phyloP scores from a whole-genome alignment of 148 eudicot genomes.

The Spergularia bocconei region DNA sequence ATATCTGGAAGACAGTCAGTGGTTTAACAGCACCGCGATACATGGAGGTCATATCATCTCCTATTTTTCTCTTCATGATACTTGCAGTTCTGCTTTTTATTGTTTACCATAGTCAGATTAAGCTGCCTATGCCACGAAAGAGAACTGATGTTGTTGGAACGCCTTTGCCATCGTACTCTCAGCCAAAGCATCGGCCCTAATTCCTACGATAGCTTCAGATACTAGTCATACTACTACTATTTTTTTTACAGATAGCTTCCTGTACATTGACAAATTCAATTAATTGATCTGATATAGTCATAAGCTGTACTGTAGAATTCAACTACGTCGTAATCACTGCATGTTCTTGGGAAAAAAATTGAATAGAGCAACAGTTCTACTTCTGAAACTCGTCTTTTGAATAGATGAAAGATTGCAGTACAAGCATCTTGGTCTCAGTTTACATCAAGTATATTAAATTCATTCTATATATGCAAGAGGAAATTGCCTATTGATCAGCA shows the following conservation, averaged over 20 bases:
- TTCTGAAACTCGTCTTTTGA: background rate
- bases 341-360: background rate
- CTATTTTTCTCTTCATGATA: slow-evolving; percentile 22
- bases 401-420: background rate
- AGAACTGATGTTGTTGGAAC: slow-evolving; percentile 20
- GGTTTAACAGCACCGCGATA: slow-evolving; percentile 15
- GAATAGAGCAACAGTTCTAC: background rate
- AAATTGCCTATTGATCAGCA: background rate
- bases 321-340: background rate
- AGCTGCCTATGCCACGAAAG: slow-evolving; percentile 30
- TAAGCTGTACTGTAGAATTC: background rate
- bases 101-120: slow-evolving; percentile 31
- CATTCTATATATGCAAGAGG: background rate
- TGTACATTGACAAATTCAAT: slow-evolving; percentile 15
- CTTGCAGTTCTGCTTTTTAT: slow-evolving; percentile 18
- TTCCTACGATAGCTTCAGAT: background rate
- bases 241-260: background rate
- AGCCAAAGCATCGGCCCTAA: slow-evolving; percentile 26
- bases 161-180: slow-evolving; percentile 23
- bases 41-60: slow-evolving; percentile 26
- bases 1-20: slow-evolving; percentile 13
- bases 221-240: background rate
- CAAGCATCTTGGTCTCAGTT: background rate
- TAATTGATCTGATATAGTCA: slow-evolving; percentile 17
- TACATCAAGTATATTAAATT: no score